Percentiles rank a stretch among this genome's conserved stretches.
phyloP scores from a whole-genome alignment of 495 filamentous ascomycete species.

The Chaetomidium leptoderma region DNA sequence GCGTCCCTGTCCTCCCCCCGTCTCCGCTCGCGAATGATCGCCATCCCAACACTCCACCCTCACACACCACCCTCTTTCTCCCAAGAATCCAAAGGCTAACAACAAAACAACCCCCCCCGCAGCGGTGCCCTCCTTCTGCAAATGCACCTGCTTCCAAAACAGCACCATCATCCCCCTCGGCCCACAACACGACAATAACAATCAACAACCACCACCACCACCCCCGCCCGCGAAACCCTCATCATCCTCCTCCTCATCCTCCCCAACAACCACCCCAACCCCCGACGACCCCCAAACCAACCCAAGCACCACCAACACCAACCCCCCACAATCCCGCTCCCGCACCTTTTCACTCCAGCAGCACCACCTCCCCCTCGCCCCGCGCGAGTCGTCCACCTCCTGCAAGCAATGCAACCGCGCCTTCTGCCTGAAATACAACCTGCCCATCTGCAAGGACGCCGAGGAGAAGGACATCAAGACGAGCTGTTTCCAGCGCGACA shows the following conservation, averaged over 20 bases:
- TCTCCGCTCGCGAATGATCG: background rate
- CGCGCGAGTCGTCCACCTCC: constrained; percentile 33
- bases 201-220: constrained; percentile 15
- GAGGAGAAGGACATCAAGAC: constrained; percentile 83
- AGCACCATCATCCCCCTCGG: constrained; percentile 80
- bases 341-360: constrained; percentile 4
- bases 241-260: constrained; percentile 19
- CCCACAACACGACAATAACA: constrained; percentile 29
- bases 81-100: background rate
- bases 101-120: constrained; percentile 19
- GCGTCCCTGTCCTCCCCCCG: background rate
- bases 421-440: constrained; percentile 79
- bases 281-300: too few relatives aligned
- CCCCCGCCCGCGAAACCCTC: background rate
- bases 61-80: background rate
- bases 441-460: constrained; percentile 82
- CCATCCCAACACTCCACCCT: background rate
- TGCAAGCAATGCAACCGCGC: constrained; percentile 88
- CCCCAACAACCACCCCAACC: constrained; percentile 13
- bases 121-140: constrained; percentile 83
- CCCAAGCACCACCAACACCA: constrained; percentile 12
- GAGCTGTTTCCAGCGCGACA: constrained; percentile 91
- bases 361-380: constrained; percentile 18
- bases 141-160: constrained; percentile 93
- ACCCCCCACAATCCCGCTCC: constrained; percentile 30